These are phyloP conservation scores for Pneumocystis oryctolagi DNA, from an alignment of 1,139 yeast genomes.

Conservation along the genomic window DNA sequence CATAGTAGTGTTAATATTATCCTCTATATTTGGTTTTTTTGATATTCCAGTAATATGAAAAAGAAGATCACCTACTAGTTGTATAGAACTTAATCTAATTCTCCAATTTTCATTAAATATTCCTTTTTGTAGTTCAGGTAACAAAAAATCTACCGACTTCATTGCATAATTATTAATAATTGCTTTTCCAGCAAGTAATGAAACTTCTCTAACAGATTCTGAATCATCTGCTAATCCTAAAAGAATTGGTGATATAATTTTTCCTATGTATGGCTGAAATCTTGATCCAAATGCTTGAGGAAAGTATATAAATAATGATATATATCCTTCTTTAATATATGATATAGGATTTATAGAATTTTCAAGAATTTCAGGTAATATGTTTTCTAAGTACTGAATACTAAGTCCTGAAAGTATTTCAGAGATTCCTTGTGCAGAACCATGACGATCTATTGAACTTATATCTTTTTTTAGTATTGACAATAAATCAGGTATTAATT, in stretches of 20 bases:
- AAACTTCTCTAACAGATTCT: slow-evolving; percentile 76
- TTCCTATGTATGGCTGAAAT: slow-evolving; percentile 74
- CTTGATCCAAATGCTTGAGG: slow-evolving; percentile 93
- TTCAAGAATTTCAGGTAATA: slow-evolving; percentile 65
- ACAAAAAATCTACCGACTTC: slow-evolving; percentile 78
- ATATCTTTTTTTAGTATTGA: slow-evolving; percentile 62
- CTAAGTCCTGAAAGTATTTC: slow-evolving; percentile 92
- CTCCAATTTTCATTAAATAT: slow-evolving; percentile 70
- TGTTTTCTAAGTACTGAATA: slow-evolving; percentile 67
- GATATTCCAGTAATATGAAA: slow-evolving; percentile 90
- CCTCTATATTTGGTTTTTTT: slow-evolving; percentile 30
- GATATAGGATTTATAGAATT: slow-evolving; percentile 53
- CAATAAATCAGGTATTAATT: slow-evolving; percentile 66
- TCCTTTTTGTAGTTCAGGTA: slow-evolving; percentile 89
- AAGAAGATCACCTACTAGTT: slow-evolving; percentile 88
- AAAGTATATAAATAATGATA: slow-evolving; percentile 75
- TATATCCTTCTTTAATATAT: slow-evolving; percentile 77
- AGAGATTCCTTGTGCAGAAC: slow-evolving; percentile 87
- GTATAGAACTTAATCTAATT: slow-evolving; percentile 85
- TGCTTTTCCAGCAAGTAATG: slow-evolving; percentile 84
- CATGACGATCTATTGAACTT: slow-evolving; percentile 85
- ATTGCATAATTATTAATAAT: slow-evolving; percentile 84
- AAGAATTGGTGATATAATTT: slow-evolving; percentile 78
- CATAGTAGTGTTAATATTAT: slow-evolving; percentile 40
- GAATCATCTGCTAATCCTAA: slow-evolving; percentile 80